These are phyloP conservation scores for Mucor velutinosus DNA, from an alignment of 371 early-diverging fungal species.

Conservation along the genomic window DNA sequence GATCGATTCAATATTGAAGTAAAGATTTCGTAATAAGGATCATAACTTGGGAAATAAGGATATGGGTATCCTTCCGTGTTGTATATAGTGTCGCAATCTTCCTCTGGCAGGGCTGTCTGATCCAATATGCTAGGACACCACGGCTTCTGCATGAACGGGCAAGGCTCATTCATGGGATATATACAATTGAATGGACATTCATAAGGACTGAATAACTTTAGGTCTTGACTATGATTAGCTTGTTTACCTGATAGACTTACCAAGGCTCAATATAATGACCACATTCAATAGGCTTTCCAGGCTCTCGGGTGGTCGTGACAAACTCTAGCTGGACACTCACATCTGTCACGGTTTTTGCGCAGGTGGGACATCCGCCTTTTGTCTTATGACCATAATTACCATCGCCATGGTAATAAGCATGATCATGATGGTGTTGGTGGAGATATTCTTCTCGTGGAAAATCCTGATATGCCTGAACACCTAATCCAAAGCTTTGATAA, in stretches of 20 bases:
- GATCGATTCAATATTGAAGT: conserved; percentile 1
- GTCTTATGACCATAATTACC: not conserved
- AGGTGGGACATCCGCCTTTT: not conserved
- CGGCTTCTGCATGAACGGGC: conserved; percentile 16
- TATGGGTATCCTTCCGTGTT: not conserved
- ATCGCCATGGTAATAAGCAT: not conserved
- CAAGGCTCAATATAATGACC: conserved; percentile 6
- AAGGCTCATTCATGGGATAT: conserved; percentile 23
- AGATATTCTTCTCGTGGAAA: not conserved
- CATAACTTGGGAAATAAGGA: conserved; percentile 1
- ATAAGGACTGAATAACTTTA: conserved; percentile 16
- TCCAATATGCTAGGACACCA: conserved; percentile 7
- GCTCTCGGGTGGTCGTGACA: not conserved
- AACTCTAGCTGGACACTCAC: not conserved
- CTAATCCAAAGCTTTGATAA: not conserved
- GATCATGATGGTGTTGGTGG: not conserved
- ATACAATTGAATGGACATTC: conserved; percentile 28
- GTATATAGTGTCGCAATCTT: not conserved
- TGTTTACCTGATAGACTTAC: not conserved
- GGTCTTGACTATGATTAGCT: not conserved
- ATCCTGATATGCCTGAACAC: not conserved
- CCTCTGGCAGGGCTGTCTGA: not conserved
- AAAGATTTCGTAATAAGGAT: not conserved
- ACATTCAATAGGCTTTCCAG: not conserved
- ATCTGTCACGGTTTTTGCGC: not conserved